phyloP scores from a whole-genome alignment of 345 rosid species.

The Microcos paniculata region DNA sequence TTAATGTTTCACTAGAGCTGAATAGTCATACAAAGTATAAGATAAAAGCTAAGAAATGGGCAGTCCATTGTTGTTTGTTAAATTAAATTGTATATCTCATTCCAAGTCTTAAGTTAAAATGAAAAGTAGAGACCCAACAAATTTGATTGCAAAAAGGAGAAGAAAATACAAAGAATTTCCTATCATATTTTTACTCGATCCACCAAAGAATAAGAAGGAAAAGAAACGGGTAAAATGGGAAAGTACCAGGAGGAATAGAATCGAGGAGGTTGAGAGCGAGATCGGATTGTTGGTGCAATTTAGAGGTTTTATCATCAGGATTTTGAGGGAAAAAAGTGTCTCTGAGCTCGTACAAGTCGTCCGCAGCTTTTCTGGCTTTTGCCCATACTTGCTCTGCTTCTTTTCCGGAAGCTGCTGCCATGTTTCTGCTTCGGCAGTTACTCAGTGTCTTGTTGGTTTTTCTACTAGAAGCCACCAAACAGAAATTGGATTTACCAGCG shows the following conservation, averaged over 20 bases:
- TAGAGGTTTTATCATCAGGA: slow-evolving; percentile 51
- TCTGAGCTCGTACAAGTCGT: slow-evolving; percentile 46
- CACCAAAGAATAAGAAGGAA: not conserved
- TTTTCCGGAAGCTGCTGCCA: not conserved
- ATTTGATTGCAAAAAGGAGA: not conserved
- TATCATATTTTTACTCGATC: not conserved
- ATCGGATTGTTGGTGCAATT: slow-evolving; percentile 47
- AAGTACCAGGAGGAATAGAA: slow-evolving; percentile 58
- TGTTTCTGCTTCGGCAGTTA: not conserved
- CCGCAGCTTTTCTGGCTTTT: slow-evolving; percentile 36
- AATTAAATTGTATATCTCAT: not conserved
- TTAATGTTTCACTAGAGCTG: not conserved
- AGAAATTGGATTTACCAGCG: not conserved
- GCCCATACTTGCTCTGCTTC: slow-evolving; percentile 38
- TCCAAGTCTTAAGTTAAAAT: not conserved
- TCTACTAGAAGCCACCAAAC: not conserved
- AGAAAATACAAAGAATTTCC: not conserved
- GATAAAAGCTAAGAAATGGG: not conserved
- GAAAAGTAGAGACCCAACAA: not conserved
- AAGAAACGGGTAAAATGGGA: not conserved
- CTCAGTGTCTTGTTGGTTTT: not conserved
- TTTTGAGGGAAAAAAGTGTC: slow-evolving; percentile 64
- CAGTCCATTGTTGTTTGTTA: not conserved
- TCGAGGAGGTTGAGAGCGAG: slow-evolving; percentile 58
- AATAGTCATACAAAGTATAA: not conserved